Conservation (phyloP, 306 rosid genomes). For the Acacia crassicarpa region DNA sequence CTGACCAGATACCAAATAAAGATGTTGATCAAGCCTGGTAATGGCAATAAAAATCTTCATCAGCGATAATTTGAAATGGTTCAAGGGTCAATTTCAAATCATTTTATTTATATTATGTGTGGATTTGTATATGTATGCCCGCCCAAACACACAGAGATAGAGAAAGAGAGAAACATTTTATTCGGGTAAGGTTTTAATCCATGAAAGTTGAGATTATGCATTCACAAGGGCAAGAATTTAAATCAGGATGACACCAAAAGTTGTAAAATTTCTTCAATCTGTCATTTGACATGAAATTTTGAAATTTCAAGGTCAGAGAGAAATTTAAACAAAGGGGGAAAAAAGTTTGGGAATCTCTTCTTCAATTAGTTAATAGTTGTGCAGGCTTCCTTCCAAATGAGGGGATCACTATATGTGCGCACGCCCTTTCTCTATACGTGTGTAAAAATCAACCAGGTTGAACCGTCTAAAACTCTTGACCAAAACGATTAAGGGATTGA, state of each 20-base stretch:
- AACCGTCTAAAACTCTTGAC: too few relatives aligned
- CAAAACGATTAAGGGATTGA: too few relatives aligned
- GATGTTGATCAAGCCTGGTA: neutral
- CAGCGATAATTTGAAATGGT: conserved; percentile 26
- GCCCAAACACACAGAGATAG: neutral
- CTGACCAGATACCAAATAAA: neutral
- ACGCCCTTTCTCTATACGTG: conserved; percentile 17
- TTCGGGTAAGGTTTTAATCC: neutral
- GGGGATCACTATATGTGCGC: neutral
- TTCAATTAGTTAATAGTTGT: conserved; percentile 39
- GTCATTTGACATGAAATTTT: conserved; percentile 37
- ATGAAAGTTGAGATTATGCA: conserved; percentile 38
- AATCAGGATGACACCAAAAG: conserved; percentile 67
- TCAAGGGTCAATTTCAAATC: conserved; percentile 46
- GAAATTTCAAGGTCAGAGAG: neutral
- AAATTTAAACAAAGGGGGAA: too few relatives aligned
- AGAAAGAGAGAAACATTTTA: too few relatives aligned
- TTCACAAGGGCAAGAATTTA: conserved; percentile 65
- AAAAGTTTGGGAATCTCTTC: conserved; percentile 24
- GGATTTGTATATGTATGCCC: too few relatives aligned
- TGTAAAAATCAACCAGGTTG: too few relatives aligned
- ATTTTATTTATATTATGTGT: too few relatives aligned
- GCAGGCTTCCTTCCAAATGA: conserved; percentile 51
- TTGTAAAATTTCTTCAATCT: conserved; percentile 37
- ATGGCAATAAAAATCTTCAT: too few relatives aligned